These are phyloP conservation scores for Rhododendron henanense DNA, from an alignment of 148 eudicot genomes.

Conservation along the genomic window DNA sequence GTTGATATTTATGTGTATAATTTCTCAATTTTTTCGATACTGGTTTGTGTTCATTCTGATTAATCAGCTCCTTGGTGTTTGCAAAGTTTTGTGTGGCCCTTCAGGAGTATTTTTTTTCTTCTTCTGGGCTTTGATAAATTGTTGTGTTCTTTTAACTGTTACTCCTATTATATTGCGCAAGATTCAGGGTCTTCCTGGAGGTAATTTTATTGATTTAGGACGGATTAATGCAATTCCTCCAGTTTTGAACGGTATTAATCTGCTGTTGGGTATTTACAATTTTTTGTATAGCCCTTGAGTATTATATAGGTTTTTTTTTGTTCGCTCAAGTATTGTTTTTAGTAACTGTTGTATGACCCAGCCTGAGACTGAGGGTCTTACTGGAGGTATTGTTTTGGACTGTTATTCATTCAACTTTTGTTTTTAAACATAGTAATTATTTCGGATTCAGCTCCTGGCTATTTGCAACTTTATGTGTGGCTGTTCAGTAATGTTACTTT, in stretches of 20 bases:
- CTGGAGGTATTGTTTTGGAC: background rate
- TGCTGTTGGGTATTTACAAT: background rate
- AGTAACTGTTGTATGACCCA: background rate
- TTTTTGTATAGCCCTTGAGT: background rate
- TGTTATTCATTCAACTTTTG: background rate
- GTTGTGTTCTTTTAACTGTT: background rate
- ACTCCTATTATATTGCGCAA: background rate
- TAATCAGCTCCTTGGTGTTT: background rate
- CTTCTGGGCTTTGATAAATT: background rate
- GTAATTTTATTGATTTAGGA: background rate
- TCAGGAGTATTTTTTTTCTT: background rate
- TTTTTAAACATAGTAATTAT: background rate
- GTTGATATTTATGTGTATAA: background rate
- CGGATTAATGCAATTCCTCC: background rate
- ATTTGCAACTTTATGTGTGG: background rate
- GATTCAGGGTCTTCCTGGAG: background rate
- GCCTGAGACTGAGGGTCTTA: background rate
- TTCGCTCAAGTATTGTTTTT: background rate
- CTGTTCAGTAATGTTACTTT: background rate
- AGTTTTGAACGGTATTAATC: background rate
- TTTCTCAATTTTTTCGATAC: background rate
- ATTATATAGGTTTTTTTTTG: background rate
- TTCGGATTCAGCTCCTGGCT: conserved; percentile 2
- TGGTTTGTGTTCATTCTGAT: background rate
- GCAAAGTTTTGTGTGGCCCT: background rate